A percentile compares a stretch with the other conserved stretches of the same genome.
Evolutionary conservation across 345 rosid species (phyloP).

Genomic region (Hibiscus trionum): DNA sequence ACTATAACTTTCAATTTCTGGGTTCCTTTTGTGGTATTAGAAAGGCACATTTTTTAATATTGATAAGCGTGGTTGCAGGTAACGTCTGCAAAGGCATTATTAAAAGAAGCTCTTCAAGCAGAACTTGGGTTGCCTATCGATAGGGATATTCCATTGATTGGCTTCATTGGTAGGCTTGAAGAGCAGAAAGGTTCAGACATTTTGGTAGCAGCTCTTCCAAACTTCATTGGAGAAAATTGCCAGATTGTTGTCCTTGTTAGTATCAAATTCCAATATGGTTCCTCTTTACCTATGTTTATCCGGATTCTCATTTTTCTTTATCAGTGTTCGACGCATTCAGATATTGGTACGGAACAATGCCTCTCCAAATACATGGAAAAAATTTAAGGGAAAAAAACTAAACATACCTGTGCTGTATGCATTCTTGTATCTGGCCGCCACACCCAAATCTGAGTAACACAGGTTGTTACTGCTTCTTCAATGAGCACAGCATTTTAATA

Average conservation of each 20-base stretch:
- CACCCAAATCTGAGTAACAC: not conserved
- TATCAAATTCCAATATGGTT: not conserved
- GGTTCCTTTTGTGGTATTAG: not conserved
- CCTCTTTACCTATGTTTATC: too few species aligned
- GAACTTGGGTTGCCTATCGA: constrained; percentile 81
- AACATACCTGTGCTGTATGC: not conserved
- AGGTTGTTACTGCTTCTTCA: not conserved
- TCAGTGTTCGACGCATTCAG: too few species aligned
- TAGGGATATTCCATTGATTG: constrained; percentile 75
- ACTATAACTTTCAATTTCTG: not conserved
- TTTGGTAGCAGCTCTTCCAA: constrained; percentile 61
- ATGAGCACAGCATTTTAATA: not conserved
- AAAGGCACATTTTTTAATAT: not conserved
- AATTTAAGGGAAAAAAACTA: too few species aligned
- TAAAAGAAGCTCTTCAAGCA: constrained; percentile 93
- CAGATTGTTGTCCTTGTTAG: constrained; percentile 83
- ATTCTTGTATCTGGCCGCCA: not conserved
- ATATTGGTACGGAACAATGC: too few species aligned
- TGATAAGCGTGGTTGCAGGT: constrained; percentile 37
- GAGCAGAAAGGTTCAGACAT: constrained; percentile 98
- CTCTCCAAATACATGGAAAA: too few species aligned
- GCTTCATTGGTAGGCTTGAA: constrained; percentile 91
- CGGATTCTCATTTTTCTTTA: too few species aligned
- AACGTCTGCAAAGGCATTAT: constrained; percentile 62
- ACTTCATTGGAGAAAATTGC: constrained; percentile 47